Evolutionary conservation across 2,329 filamentous ascomycete genomes (phyloP).

Genomic region (Penicillium sp.): DNA sequence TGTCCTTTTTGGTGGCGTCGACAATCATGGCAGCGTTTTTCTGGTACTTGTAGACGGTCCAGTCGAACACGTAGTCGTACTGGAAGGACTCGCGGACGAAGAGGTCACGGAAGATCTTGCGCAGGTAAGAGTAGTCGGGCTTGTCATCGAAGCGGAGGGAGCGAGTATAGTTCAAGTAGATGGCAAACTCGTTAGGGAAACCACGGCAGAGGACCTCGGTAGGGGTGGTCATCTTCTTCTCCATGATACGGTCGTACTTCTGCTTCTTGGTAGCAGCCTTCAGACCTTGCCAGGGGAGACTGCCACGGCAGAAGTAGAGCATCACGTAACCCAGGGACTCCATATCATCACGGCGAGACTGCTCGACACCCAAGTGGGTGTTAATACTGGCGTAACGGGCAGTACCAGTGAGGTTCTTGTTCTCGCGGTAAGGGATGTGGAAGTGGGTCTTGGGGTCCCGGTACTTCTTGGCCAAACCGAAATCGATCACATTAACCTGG

Average conservation of each 20-base stretch:
- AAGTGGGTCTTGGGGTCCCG: slow-evolving; percentile 99
- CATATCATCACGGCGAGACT: slow-evolving; percentile 99
- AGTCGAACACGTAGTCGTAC: slow-evolving; percentile 99
- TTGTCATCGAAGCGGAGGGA: slow-evolving; percentile 99
- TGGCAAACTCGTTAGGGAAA: slow-evolving; percentile 99
- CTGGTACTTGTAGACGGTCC: slow-evolving; percentile 99
- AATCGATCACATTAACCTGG: slow-evolving; percentile 99
- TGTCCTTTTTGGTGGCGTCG: slow-evolving; percentile 74
- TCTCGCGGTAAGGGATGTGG: slow-evolving; percentile 99
- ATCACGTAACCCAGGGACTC: slow-evolving; percentile 98
- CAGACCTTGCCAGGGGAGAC: slow-evolving; percentile 96
- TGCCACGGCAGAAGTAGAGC: slow-evolving; percentile 99
- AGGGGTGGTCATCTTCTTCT: slow-evolving; percentile 99
- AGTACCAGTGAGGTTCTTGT: slow-evolving; percentile 99
- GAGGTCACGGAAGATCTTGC: slow-evolving; percentile 99
- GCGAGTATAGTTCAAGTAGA: slow-evolving; percentile 99
- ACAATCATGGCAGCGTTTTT: slow-evolving; percentile 97
- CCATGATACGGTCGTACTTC: slow-evolving; percentile 99
- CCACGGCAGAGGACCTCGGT: slow-evolving; percentile 98
- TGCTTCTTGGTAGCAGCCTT: slow-evolving; percentile 99
- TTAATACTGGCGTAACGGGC: slow-evolving; percentile 99
- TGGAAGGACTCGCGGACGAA: slow-evolving; percentile 99
- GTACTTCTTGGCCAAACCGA: slow-evolving; percentile 99
- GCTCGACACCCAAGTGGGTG: slow-evolving; percentile 96
- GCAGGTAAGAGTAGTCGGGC: slow-evolving; percentile 98